Percentiles rank a stretch among this genome's conserved stretches.
These are phyloP conservation scores for Symbiotaphrina buchneri DNA, from an alignment of 495 filamentous ascomycete genomes.

Conservation along the genomic window DNA sequence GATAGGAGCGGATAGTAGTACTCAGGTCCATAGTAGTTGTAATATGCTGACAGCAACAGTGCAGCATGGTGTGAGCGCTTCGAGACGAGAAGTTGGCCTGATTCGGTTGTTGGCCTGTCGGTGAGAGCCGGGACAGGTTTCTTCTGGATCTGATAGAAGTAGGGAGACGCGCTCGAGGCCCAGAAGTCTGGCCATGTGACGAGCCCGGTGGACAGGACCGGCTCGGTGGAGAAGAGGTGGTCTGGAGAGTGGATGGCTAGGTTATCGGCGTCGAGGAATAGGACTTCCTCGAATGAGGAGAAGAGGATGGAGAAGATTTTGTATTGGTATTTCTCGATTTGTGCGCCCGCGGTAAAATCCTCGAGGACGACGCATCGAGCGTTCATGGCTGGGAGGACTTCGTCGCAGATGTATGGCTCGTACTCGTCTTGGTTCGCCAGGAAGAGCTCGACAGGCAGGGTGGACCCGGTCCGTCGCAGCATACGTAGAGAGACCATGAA, in stretches of 20 bases:
- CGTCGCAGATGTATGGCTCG: not conserved
- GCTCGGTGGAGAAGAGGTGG: constrained; percentile 6
- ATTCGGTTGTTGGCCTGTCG: not conserved
- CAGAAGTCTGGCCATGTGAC: constrained; percentile 10
- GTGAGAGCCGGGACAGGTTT: not conserved
- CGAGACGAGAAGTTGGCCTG: not conserved
- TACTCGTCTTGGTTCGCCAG: not conserved
- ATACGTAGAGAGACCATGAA: not conserved
- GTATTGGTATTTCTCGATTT: constrained; percentile 5
- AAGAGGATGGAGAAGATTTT: constrained; percentile 9
- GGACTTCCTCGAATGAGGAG: constrained; percentile 9
- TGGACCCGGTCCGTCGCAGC: not conserved
- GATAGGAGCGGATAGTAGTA: constrained; percentile 8
- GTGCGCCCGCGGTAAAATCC: not conserved
- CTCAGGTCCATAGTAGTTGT: constrained; percentile 9
- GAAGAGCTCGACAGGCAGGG: not conserved
- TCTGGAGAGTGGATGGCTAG: constrained; percentile 8
- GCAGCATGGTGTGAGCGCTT: not conserved
- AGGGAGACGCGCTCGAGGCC: constrained; percentile 7
- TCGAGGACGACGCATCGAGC: not conserved
- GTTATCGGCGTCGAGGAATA: constrained; percentile 9
- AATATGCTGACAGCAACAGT: constrained; percentile 8
- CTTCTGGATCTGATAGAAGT: constrained; percentile 8
- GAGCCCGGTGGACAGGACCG: constrained; percentile 7
- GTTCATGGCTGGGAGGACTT: not conserved